A percentile compares a stretch with the other conserved stretches of the same genome.
Conservation (phyloP, 2,329 filamentous ascomycete species). For the Trichoderma semiorbis region DNA sequence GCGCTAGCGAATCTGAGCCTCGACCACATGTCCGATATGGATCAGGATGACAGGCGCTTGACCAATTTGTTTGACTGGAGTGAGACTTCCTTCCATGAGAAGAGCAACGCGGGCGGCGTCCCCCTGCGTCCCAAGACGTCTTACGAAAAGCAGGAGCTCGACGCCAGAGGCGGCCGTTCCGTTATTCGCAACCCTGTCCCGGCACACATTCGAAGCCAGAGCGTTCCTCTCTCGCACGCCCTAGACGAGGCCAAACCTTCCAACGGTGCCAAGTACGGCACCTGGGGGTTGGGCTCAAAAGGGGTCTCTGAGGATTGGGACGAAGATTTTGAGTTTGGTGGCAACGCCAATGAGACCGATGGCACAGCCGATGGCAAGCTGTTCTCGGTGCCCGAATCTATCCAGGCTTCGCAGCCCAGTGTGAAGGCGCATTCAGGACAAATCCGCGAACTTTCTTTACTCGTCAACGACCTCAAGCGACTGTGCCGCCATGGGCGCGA, state of each 20-base stretch:
- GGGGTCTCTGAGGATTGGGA: constrained; percentile 85
- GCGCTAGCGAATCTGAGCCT: constrained; percentile 53
- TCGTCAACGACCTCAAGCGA: constrained; percentile 81
- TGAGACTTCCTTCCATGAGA: constrained; percentile 62
- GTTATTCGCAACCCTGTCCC: constrained; percentile 65
- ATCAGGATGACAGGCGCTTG: constrained; percentile 47
- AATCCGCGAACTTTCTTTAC: constrained; percentile 72
- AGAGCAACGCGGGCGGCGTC: constrained; percentile 54
- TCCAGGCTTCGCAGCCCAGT: constrained; percentile 76
- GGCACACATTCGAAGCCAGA: constrained; percentile 74
- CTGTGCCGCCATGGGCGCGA: constrained; percentile 67
- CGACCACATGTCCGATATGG: constrained; percentile 35
- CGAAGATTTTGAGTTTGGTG: constrained; percentile 77
- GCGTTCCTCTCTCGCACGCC: constrained; percentile 71
- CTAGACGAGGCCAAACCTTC: constrained; percentile 51
- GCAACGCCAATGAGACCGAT: constrained; percentile 37
- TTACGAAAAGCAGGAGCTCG: constrained; percentile 70
- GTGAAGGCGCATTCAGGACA: constrained; percentile 82
- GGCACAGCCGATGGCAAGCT: constrained; percentile 33
- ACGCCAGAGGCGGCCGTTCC: constrained; percentile 66
- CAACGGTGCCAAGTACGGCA: constrained; percentile 68
- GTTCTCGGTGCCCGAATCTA: constrained; percentile 63
- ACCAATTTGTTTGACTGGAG: constrained; percentile 79
- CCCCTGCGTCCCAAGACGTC: constrained; percentile 69
- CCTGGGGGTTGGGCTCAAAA: constrained; percentile 77